phyloP scores from a whole-genome alignment of 352 stramenopile species.

The Pythium periplocum region DNA sequence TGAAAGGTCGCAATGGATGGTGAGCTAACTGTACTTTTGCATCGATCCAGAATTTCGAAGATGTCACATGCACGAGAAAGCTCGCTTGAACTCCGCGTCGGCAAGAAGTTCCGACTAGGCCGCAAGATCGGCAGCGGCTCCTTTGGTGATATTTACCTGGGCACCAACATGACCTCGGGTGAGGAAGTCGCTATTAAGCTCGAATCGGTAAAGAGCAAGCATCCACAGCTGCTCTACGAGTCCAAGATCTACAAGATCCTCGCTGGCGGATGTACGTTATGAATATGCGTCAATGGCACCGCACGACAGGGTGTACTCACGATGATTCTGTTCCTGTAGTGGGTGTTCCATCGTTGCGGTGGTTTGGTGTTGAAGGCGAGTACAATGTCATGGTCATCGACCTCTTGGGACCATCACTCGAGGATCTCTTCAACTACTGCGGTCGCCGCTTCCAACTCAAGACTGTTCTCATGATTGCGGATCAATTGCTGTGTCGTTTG shows the following conservation, averaged over 20 bases:
- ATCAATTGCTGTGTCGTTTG: constrained; percentile 80
- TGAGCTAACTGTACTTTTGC: not conserved
- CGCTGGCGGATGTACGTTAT: constrained; percentile 92
- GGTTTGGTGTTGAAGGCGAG: constrained; percentile 99
- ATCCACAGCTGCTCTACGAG: constrained; percentile 99
- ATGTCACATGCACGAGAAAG: constrained; percentile 70
- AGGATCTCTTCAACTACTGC: constrained; percentile 89
- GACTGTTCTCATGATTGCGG: constrained; percentile 93
- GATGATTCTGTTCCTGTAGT: constrained; percentile 42
- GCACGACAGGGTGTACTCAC: too few species aligned
- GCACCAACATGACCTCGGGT: constrained; percentile 99
- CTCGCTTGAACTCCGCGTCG: constrained; percentile 96
- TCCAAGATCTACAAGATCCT: constrained; percentile 99
- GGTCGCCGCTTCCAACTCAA: constrained; percentile 91
- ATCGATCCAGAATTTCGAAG: constrained; percentile 8
- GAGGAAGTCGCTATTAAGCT: constrained; percentile 99
- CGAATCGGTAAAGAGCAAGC: constrained; percentile 96
- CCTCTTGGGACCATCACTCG: constrained; percentile 94
- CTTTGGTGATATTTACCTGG: constrained; percentile 99
- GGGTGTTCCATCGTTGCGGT: constrained; percentile 97
- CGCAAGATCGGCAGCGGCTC: constrained; percentile 99
- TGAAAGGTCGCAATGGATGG: too few species aligned
- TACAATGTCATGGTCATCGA: constrained; percentile 99
- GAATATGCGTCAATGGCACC: too few species aligned
- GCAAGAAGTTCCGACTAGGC: constrained; percentile 99